Evolutionary conservation across 208 protist genomes (phyloP), one percentile per base, ranked within the genome.

Genomic region (Trypanosoma conorhini): DNA sequence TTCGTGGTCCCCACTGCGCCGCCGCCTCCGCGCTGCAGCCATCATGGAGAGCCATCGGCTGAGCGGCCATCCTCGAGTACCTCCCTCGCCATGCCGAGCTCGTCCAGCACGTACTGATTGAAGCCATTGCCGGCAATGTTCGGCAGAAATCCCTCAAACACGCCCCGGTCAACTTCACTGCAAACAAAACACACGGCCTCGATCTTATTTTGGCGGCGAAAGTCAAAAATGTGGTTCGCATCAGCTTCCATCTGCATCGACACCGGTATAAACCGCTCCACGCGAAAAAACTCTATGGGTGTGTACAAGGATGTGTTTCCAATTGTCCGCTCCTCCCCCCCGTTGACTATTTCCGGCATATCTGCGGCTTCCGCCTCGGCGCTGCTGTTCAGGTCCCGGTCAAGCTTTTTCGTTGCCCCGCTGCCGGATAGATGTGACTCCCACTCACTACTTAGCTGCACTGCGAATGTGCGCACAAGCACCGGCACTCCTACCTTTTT

Each of bases 221-320:
- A 88, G 60, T 92, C 85, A 73, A 84, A 94, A 30, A 96, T 64
- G 61, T 96, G 91, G 40, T 88, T 84, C 30, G 88, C 91, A 65
- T 96, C 91, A 0, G 91, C 91, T 57, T 94, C 86, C 22, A 96
- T 94, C 70, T 96, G 91, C 91, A 96, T 94, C 22, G 88, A 71
- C 19, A 96, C 64, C 3, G 91, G 91, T 56, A 96, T 93, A 60
- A 96, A 96, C 5, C 85, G 78, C 71, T 96, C 91, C 4, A 96
- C 91, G 0, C 86, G 81, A 52, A 96, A 96, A 74, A 84, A 90
- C 62, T 96, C 87, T 17, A 88, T 38, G 52, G 65, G 64, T 28
- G 50, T 65, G 66, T 61, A 67, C 50, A 10, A 24, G 50, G n/a
- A 26, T 35, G 21, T 60, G 13, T 60, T 33, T 51, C 4, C 1